Evolutionary conservation across 768 basidiomycete species (phyloP).

Genomic region (Phlebiopsis gigantea): DNA sequence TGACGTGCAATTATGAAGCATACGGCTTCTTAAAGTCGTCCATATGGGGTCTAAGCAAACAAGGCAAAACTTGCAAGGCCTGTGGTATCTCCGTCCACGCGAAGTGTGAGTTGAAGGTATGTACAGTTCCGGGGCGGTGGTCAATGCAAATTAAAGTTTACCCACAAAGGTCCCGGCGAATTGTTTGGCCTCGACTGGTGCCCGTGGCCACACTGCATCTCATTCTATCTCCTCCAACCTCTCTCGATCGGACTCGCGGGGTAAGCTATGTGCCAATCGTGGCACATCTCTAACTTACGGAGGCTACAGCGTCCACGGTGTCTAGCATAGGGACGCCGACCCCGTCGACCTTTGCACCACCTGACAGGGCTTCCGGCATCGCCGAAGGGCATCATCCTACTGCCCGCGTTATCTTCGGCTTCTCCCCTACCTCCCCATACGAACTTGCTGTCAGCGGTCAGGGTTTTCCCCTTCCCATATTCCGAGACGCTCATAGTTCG

Average conservation of each 20-base stretch:
- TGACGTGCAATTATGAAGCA: background rate
- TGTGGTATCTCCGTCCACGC: conserved; percentile 78
- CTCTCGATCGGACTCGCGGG: conserved; percentile 26
- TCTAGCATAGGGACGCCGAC: conserved; percentile 30
- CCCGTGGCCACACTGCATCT: conserved; percentile 12
- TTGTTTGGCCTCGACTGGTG: conserved; percentile 37
- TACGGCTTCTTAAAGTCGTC: conserved; percentile 49
- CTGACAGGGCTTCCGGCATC: conserved; percentile 13
- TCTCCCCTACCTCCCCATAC: conserved; percentile 67
- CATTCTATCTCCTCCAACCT: conserved; percentile 28
- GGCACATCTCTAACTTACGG: background rate
- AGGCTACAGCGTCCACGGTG: conserved; percentile 13
- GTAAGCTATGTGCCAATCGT: conserved; percentile 10
- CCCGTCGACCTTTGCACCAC: conserved; percentile 52
- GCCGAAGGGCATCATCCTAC: conserved; percentile 40
- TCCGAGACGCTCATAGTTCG: background rate
- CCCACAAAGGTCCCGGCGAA: conserved; percentile 63
- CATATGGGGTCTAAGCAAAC: conserved; percentile 85
- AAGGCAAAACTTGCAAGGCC: conserved; percentile 77
- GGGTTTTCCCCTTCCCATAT: conserved; percentile 9
- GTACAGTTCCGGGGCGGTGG: background rate
- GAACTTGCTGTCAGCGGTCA: conserved; percentile 66
- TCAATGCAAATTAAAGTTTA: background rate
- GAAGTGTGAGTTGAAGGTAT: conserved; percentile 83
- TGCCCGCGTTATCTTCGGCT: conserved; percentile 71